Evolutionary conservation across 176 grass and related monocot genomes (phyloP).

Genomic region (Lolium perenne): DNA sequence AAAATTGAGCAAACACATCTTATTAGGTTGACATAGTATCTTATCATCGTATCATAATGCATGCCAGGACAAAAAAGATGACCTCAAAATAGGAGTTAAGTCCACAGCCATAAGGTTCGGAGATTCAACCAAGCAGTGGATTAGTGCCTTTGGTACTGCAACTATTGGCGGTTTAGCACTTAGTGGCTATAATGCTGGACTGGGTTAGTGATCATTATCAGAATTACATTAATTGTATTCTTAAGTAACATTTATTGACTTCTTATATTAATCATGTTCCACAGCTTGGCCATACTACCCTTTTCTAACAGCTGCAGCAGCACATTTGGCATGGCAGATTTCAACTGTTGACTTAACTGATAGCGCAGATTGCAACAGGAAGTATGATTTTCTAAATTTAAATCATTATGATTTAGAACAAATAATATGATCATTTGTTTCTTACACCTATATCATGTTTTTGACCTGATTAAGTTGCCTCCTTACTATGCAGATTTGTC

Average conservation of each 20-base stretch:
- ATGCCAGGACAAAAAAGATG: constrained; percentile 85
- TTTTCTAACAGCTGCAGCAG: constrained; percentile 59
- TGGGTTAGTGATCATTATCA: constrained; percentile 52
- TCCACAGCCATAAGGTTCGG: constrained; percentile 83
- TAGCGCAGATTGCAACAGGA: constrained; percentile 74
- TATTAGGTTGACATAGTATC: neutral
- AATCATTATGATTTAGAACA: neutral
- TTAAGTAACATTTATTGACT: constrained; percentile 39
- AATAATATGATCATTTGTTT: neutral
- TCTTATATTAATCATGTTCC: constrained; percentile 30
- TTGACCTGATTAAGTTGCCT: neutral
- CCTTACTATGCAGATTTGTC: too few species aligned
- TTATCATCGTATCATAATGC: constrained; percentile 15
- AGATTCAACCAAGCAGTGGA: constrained; percentile 75
- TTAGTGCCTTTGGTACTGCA: constrained; percentile 63
- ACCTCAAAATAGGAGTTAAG: constrained; percentile 79
- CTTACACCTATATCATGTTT: neutral
- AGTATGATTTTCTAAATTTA: constrained; percentile 52
- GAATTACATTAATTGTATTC: neutral
- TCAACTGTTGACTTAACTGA: constrained; percentile 69
- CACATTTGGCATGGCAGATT: constrained; percentile 81
- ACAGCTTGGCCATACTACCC: constrained; percentile 86
- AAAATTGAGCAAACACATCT: neutral
- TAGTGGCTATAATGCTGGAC: constrained; percentile 73
- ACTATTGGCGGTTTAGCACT: constrained; percentile 67